Percentiles rank a stretch among this genome's conserved stretches.
Evolutionary conservation across 192 early-diverging fungal species (phyloP).

Genomic region (Thamnidium elegans): DNA sequence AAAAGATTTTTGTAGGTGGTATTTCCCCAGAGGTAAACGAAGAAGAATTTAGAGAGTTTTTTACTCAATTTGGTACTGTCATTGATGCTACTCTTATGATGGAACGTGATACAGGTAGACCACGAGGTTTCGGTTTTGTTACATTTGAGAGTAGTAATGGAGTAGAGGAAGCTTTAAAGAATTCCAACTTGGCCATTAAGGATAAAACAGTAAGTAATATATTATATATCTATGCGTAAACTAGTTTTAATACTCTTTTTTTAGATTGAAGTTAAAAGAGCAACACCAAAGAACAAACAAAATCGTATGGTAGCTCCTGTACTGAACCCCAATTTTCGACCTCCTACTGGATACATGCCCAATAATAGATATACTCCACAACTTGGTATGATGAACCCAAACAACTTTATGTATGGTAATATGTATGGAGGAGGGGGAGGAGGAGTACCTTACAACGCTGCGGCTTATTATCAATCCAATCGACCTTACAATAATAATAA

Average conservation of each 20-base stretch:
- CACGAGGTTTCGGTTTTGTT: constrained; percentile 94
- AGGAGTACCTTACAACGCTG: constrained; percentile 31
- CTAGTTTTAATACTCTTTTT: not conserved
- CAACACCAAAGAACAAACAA: constrained; percentile 59
- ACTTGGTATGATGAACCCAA: constrained; percentile 24
- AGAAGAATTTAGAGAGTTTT: constrained; percentile 81
- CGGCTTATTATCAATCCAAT: constrained; percentile 32
- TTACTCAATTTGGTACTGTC: constrained; percentile 80
- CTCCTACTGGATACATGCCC: constrained; percentile 31
- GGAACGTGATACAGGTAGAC: constrained; percentile 80
- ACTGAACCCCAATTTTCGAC: constrained; percentile 23
- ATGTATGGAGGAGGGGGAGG: constrained; percentile 36
- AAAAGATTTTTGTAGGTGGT: constrained; percentile 94
- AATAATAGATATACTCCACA: constrained; percentile 29
- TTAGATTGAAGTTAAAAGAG: constrained; percentile 66
- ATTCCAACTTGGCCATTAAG: constrained; percentile 65
- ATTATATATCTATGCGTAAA: not conserved
- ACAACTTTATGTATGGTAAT: constrained; percentile 33
- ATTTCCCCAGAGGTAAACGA: constrained; percentile 84
- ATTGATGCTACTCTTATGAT: constrained; percentile 84
- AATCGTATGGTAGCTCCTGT: constrained; percentile 16
- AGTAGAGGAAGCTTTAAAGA: constrained; percentile 73
- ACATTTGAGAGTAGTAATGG: constrained; percentile 76
- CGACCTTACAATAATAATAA: constrained; percentile 30
- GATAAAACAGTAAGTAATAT: constrained; percentile 60